Evolutionary conservation across 257 asterid genomes (phyloP), one percentile per base, ranked within the genome.

Genomic region (Solanum dulcamara): DNA sequence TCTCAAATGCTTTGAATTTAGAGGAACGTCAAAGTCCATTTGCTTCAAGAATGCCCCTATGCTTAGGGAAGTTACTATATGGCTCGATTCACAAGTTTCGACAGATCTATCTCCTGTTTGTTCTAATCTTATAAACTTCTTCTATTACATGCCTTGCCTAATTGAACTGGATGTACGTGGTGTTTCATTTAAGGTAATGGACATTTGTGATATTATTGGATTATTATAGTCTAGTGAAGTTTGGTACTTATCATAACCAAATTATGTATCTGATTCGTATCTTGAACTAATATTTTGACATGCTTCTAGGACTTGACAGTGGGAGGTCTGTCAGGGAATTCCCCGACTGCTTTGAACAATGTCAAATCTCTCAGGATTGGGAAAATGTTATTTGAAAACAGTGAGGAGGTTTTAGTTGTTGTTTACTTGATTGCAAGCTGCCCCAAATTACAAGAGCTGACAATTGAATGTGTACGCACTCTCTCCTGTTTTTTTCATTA

Each of bases 391-490:
- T 71, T 38, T 10, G 14, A 28, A 71, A 71, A 71, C 26, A 4
- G 44, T 71, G 51, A 90, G 37, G 94, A 93, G 72, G 86, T 89
- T 11, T 89, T 91, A 2, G 91, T 91, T 86, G 93, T 90, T 84
- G 88, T 91, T 79, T 93, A 92, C 87, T 90, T 91, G 92, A 91
- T 93, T 85, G 64, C 92, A 87, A 93, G 93, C 86, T 91, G 90
- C 86, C 93, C 93, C 14, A 88, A 83, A 85, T 70, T 93, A 68
- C 94, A 91, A 64, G 86, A 87, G 85, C 93, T 93, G 10, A 89
- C 87, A 86, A 89, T 90, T 85, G 91, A 90, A 2, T 71, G 53
- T 71, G 80, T 71, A 38, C 1, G 33, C 15, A 22, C 80, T 71
- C 80, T 48, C 18, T 71, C 24, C 14, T 38, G 14, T 3, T n/a